Conservation (phyloP, 257 asterid genomes). For the Nicotiana benthamiana region DNA sequence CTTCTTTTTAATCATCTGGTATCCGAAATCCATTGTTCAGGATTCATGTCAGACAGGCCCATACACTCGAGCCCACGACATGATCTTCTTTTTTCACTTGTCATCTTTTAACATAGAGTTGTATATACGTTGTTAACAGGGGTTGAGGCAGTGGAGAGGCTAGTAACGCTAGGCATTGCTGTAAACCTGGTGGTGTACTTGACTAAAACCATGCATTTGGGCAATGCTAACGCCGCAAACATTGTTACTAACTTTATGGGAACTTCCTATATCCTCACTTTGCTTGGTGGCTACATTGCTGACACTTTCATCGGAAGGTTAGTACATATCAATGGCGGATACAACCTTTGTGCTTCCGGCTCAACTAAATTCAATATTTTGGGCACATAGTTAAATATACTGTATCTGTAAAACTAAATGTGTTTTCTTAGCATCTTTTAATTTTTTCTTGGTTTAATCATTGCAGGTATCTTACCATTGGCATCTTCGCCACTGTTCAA, state of each 20-base stretch:
- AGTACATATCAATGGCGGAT: neutral
- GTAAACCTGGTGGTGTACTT: slow-evolving; percentile 75
- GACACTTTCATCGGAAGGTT: slow-evolving; percentile 83
- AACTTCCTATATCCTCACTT: slow-evolving; percentile 68
- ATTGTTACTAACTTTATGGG: slow-evolving; percentile 80
- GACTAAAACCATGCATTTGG: slow-evolving; percentile 81
- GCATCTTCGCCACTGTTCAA: slow-evolving; percentile 61
- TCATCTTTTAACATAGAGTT: neutral
- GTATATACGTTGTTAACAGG: slow-evolving; percentile 19
- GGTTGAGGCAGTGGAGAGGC: slow-evolving; percentile 64
- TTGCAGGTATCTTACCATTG: slow-evolving; percentile 68
- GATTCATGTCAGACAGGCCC: neutral
- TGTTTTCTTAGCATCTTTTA: neutral
- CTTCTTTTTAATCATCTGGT: neutral
- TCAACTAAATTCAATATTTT: too few relatives aligned
- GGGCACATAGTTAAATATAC: too few relatives aligned
- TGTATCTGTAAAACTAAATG: neutral
- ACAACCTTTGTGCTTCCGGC: too few relatives aligned
- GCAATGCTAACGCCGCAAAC: slow-evolving; percentile 70
- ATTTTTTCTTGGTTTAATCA: neutral
- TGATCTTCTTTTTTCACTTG: too few relatives aligned
- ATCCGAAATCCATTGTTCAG: neutral
- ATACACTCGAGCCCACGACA: too few relatives aligned
- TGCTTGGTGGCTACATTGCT: slow-evolving; percentile 78
- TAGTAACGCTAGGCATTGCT: slow-evolving; percentile 80